Percentiles rank a stretch among this genome's conserved stretches.
Conservation (phyloP, 176 grass and related monocot species). For the Ananas comosus region DNA sequence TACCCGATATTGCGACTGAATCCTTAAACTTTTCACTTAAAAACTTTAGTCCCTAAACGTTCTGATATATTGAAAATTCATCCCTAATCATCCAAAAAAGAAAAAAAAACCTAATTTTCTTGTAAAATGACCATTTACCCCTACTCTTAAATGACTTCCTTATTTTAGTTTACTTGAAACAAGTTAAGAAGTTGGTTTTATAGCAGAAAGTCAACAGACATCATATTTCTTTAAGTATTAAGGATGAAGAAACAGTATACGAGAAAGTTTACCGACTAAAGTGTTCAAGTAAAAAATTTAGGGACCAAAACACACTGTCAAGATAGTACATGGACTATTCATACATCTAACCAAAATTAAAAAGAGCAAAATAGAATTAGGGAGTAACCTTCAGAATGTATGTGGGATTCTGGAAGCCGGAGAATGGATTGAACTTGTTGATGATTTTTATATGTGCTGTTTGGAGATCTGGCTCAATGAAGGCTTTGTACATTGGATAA, state of each 20-base stretch:
- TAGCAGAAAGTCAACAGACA: too few relatives aligned
- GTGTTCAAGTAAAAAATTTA: too few relatives aligned
- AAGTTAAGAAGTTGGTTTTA: too few relatives aligned
- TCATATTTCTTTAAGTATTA: too few relatives aligned
- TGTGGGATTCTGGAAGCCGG: slow-evolving; percentile 95
- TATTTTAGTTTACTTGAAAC: too few relatives aligned
- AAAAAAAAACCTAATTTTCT: neutral
- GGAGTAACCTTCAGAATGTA: slow-evolving; percentile 83
- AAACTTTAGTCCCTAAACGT: neutral
- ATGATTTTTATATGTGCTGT: slow-evolving; percentile 93
- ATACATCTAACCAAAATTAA: neutral
- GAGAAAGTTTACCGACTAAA: too few relatives aligned
- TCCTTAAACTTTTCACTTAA: neutral
- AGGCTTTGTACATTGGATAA: slow-evolving; percentile 99
- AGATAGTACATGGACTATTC: too few relatives aligned
- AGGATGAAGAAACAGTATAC: too few relatives aligned
- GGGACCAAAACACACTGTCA: too few relatives aligned
- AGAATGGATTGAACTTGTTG: slow-evolving; percentile 81
- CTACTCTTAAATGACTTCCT: too few relatives aligned
- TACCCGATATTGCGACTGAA: too few relatives aligned
- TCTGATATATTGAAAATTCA: neutral
- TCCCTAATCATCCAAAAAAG: too few relatives aligned
- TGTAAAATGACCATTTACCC: neutral
- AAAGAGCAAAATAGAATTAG: neutral
- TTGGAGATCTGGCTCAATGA: slow-evolving; percentile 89